Evolutionary conservation across 1,284 basidiomycete genomes (phyloP).

Genomic region (Puccinia novopanici): DNA sequence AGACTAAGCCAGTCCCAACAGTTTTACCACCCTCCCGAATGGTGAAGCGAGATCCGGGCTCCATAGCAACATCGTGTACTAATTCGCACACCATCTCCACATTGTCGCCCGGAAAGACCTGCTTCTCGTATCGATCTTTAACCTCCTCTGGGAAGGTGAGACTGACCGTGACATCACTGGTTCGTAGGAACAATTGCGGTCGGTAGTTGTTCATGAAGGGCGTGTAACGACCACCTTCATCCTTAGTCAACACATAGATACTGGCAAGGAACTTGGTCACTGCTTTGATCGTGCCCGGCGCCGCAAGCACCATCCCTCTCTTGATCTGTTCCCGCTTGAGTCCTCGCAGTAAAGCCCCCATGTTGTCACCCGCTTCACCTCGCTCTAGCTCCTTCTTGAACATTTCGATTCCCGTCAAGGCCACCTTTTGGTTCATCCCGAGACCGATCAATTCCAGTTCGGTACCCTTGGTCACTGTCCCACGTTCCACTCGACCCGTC

Average conservation of each 20-base stretch:
- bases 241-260: conserved; percentile 91
- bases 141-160: conserved; percentile 82
- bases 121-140: conserved; percentile 64
- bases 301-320: conserved; percentile 87
- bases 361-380: conserved; percentile 98
- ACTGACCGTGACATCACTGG: conserved; percentile 85
- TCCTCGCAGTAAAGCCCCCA: conserved; percentile 95
- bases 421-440: conserved; percentile 83
- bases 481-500: conserved; percentile 96
- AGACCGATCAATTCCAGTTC: conserved; percentile 94
- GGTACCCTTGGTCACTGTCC: conserved; percentile 84
- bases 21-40: conserved; percentile 96
- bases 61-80: conserved; percentile 84
- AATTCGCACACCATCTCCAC: conserved; percentile 88
- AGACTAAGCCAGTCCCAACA: conserved; percentile 53
- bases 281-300: conserved; percentile 89
- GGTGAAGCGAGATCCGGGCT: conserved; percentile 92
- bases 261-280: conserved; percentile 92
- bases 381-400: conserved; percentile 99
- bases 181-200: conserved; percentile 94
- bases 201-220: conserved; percentile 97
- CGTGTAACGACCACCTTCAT: conserved; percentile 96
- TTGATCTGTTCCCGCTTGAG: conserved; percentile 94
- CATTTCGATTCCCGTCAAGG: conserved; percentile 97
- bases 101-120: conserved; percentile 99